Evolutionary conservation across 805 yeast species (phyloP).

Genomic region (Teunomyces gatunensis): DNA sequence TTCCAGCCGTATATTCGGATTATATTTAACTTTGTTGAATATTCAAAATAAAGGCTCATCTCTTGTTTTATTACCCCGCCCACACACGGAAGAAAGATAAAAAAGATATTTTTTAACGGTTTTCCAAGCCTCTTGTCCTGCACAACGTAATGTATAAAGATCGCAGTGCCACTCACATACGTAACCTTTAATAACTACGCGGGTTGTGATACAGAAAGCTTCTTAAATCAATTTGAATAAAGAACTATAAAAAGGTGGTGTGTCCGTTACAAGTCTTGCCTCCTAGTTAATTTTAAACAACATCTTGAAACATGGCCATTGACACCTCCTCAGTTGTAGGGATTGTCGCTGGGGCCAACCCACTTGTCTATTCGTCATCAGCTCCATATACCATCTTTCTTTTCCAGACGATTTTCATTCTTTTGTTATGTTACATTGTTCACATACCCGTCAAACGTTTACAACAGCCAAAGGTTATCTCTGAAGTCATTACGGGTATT

Average conservation of each 20-base stretch:
- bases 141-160: neutral
- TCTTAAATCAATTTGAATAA: neutral
- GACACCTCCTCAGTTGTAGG: conserved; percentile 49
- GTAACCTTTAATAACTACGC: neutral
- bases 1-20: too few relatives aligned
- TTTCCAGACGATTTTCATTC: conserved; percentile 64
- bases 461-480: conserved; percentile 77
- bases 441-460: conserved; percentile 59
- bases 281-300: too few relatives aligned
- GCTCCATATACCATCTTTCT: conserved; percentile 68
- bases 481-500: conserved; percentile 78
- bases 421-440: conserved; percentile 55
- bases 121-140: neutral
- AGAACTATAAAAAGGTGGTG: too few relatives aligned
- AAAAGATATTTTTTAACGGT: neutral
- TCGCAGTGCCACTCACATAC: neutral
- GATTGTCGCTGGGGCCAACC: conserved; percentile 69
- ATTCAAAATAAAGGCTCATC: too few relatives aligned
- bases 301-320: neutral
- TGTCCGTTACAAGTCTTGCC: too few relatives aligned
- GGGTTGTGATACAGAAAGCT: neutral
- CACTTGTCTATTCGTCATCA: conserved; percentile 54
- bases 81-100: neutral
- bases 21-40: too few relatives aligned
- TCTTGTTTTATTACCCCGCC: neutral